phyloP scores from a whole-genome alignment of 441 rosid genomes.

The Arabidopsis lyrata region DNA sequence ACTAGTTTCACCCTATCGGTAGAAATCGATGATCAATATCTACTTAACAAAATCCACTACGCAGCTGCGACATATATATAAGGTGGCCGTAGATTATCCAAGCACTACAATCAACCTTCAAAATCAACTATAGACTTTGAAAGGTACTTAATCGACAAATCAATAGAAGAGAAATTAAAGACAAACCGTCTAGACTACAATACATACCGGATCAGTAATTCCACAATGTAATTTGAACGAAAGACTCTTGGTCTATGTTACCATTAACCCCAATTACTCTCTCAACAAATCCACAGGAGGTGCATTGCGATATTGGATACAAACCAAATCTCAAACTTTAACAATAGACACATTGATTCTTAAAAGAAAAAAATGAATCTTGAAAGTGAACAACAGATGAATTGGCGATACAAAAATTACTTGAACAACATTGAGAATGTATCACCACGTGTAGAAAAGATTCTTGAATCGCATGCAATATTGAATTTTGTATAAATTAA shows the following conservation, averaged over 20 bases:
- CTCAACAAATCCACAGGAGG: neutral
- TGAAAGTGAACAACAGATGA: constrained; percentile 23
- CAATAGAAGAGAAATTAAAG: constrained; percentile 6
- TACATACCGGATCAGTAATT: neutral
- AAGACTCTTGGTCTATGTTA: constrained; percentile 16
- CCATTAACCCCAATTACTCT: neutral
- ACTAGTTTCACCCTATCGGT: neutral
- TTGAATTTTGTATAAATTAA: neutral
- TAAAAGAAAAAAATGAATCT: neutral
- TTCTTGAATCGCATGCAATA: constrained; percentile 36
- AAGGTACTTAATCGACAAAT: neutral
- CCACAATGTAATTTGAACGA: neutral
- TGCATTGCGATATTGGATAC: constrained; percentile 32
- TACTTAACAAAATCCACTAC: neutral
- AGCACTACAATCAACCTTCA: neutral
- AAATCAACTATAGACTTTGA: neutral
- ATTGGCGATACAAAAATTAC: neutral
- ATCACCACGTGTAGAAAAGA: constrained; percentile 4
- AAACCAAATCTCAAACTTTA: constrained; percentile 13
- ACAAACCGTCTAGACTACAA: neutral
- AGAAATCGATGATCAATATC: neutral
- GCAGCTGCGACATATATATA: neutral
- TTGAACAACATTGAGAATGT: constrained; percentile 3
- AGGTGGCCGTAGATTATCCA: neutral
- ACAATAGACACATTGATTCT: constrained; percentile 1